Evolutionary conservation across 345 rosid genomes (phyloP).

Genomic region (Bretschneidera sinensis): DNA sequence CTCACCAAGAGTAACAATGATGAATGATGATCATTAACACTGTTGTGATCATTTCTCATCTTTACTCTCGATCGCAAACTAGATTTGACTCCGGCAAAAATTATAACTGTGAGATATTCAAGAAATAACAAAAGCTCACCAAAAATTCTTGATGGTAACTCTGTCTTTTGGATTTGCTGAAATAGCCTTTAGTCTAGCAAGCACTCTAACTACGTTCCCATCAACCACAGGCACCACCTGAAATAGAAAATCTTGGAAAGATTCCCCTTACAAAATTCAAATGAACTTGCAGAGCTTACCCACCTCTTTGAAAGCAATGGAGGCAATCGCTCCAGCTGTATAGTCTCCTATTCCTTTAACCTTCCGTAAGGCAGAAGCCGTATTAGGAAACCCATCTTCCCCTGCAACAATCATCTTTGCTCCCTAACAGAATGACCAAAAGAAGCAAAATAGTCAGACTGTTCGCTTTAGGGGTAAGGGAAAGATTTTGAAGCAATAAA

Average conservation of each 20-base stretch:
- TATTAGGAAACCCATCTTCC: slow-evolving; percentile 48
- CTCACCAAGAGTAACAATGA: slow-evolving; percentile 1
- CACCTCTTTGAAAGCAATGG: too few species aligned
- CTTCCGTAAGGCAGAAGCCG: slow-evolving; percentile 42
- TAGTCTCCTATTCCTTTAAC: slow-evolving; percentile 74
- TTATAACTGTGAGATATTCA: neutral
- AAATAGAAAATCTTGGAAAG: slow-evolving; percentile 16
- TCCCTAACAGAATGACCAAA: too few species aligned
- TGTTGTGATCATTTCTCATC: neutral
- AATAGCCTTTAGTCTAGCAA: slow-evolving; percentile 49
- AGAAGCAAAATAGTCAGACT: too few species aligned
- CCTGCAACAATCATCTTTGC: slow-evolving; percentile 60
- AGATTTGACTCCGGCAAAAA: neutral
- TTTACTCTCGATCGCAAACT: neutral
- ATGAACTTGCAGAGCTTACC: too few species aligned
- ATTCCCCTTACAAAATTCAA: slow-evolving; percentile 2
- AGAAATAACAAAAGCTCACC: slow-evolving; percentile 42
- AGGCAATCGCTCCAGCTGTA: slow-evolving; percentile 85
- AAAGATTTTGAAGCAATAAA: too few species aligned
- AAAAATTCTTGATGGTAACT: slow-evolving; percentile 48
- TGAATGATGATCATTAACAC: neutral
- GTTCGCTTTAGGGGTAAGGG: too few species aligned
- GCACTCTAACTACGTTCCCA: slow-evolving; percentile 72
- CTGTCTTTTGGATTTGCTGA: slow-evolving; percentile 73
- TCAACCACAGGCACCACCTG: slow-evolving; percentile 77